These are phyloP conservation scores for Ceratocystis diversiconidia DNA, from an alignment of 2,329 filamentous ascomycete species.

Conservation along the genomic window DNA sequence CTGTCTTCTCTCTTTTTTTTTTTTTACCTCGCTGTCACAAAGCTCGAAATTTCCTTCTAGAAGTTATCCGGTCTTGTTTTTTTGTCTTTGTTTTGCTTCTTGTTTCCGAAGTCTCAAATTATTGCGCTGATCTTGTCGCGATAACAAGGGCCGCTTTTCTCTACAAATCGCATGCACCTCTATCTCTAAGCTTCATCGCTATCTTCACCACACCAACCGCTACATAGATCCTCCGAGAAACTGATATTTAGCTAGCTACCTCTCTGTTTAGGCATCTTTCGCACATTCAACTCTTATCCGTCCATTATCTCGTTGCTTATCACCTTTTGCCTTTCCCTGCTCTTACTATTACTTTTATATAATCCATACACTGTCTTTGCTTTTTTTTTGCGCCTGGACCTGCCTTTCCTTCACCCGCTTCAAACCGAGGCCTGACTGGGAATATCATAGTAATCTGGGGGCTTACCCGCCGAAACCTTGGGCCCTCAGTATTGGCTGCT, in stretches of 20 bases:
- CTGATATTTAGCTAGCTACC: background rate
- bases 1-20: too few species aligned
- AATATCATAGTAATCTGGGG: background rate
- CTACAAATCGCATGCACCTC: background rate
- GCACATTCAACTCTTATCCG: background rate
- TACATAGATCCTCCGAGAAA: background rate
- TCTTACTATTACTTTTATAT: conserved; percentile 2
- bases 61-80: background rate
- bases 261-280: background rate
- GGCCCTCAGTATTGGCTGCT: background rate
- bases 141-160: background rate
- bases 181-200: background rate
- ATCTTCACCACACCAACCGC: background rate
- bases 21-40: background rate
- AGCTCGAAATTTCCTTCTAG: background rate
- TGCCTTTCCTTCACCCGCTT: conserved; percentile 17
- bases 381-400: conserved; percentile 12
- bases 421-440: conserved; percentile 15
- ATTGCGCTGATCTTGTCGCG: background rate
- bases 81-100: background rate
- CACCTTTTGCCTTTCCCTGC: background rate
- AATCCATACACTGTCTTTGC: background rate
- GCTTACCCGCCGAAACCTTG: background rate
- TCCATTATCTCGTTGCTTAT: background rate
- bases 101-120: background rate